These are phyloP conservation scores for Nakazawaea ambrosiae DNA, from an alignment of 805 yeast genomes.

Conservation along the genomic window DNA sequence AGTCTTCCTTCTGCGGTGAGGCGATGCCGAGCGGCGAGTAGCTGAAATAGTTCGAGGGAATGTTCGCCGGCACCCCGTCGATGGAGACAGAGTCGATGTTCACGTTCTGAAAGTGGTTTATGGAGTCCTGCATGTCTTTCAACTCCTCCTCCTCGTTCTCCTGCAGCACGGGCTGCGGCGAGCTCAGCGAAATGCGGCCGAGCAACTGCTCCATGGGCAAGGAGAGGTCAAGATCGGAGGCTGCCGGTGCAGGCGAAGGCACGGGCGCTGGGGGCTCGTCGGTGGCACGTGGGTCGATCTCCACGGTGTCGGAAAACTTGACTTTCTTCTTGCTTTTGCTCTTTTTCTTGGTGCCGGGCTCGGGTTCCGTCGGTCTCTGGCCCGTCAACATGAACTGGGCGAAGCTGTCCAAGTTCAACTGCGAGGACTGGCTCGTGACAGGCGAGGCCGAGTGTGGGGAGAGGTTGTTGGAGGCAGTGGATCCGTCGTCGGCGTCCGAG, in stretches of 20 bases:
- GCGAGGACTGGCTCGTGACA: too few relatives aligned
- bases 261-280: slow-evolving; percentile 8
- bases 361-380: slow-evolving; percentile 38
- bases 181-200: slow-evolving; percentile 24
- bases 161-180: slow-evolving; percentile 20
- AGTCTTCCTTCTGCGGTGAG: slow-evolving; percentile 5
- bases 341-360: slow-evolving; percentile 29
- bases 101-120: slow-evolving; percentile 69
- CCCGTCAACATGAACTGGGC: slow-evolving; percentile 83
- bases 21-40: slow-evolving; percentile 3
- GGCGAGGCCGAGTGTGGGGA: too few relatives aligned
- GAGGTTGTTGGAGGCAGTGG: too few relatives aligned
- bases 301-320: slow-evolving; percentile 64
- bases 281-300: slow-evolving; percentile 21
- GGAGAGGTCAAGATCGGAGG: slow-evolving; percentile 42
- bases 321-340: slow-evolving; percentile 51
- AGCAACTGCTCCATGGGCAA: slow-evolving; percentile 75
- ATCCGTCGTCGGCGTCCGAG: slow-evolving; percentile 28
- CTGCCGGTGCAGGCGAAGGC: slow-evolving; percentile 13
- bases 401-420: slow-evolving; percentile 78
- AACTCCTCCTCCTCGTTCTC: slow-evolving; percentile 67
- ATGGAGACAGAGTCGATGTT: slow-evolving; percentile 72
- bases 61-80: slow-evolving; percentile 58
- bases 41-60: slow-evolving; percentile 30
- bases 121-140: slow-evolving; percentile 67